Base-by-base conservation (phyloP, 371 early-diverging fungal species). In the Rhizopus stolonifer region DNA sequence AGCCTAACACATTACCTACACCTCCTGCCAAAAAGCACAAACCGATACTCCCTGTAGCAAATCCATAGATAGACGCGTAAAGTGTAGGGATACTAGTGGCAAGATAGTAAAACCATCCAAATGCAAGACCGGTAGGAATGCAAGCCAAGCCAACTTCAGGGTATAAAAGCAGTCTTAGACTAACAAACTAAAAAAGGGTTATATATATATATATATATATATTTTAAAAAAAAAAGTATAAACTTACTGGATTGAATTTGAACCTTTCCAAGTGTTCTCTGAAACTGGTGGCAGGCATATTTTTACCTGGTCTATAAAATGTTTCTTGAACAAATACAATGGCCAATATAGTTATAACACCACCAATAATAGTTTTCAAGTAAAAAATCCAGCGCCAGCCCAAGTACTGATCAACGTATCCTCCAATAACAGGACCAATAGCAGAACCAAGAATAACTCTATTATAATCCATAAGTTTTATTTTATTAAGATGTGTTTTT, bases 361-460 rank as follows among this genome's bases (percentile, higher is more conserved):
- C 81, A 23, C 83, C 81, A 47, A 79, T 53, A 23, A 79, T 81
- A 9, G 79, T 56, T 33, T 67, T 61, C 46, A 79, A 55, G 54
- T 81, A 80, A 47, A 80, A 81, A 31, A 76, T 74, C 80, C 80
- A 80, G 3, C 77, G 78, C 82, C 84, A 83, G 4, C 79, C 80
- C 2, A 73, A 49, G 34, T 64, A 72, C 50, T 81, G 69, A 14
- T 69, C 70, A 14, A 81, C 57, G 36, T 74, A 82, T 0, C 84
- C 84, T 19, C 84, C 84, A 10, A 80, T 60, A 32, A 81, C 52
- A 3, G 84, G 84, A 0, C 75, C 78, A 40, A 81, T 49, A 18
- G 77, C 69, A 15, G 84, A 82, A 0, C 84, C 83, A 13, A 81
- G 46, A 45, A 79, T 55, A 9, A 76, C 70, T 3, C 83, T 79